Percentiles rank a stretch among this genome's conserved stretches.
Evolutionary conservation across 768 basidiomycete genomes (phyloP).

Genomic region (Russula foetens): DNA sequence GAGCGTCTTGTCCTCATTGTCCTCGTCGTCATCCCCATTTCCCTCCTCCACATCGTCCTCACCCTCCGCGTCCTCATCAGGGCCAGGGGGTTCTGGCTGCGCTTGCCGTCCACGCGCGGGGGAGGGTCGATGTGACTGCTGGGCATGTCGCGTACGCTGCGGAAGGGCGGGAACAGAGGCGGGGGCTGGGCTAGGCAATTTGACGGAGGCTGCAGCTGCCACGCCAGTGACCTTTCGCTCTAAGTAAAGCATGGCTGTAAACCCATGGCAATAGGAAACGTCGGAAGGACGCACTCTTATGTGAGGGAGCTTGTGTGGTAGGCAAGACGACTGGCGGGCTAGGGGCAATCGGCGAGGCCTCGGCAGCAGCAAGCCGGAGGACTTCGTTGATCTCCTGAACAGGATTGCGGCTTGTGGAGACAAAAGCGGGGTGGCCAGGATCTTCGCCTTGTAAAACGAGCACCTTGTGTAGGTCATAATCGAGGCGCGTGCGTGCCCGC

Average conservation of each 20-base stretch:
- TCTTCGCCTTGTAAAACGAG: slow-evolving; percentile 40
- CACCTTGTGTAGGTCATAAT: slow-evolving; percentile 38
- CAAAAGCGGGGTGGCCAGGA: slow-evolving; percentile 26
- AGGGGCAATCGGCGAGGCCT: slow-evolving; percentile 11
- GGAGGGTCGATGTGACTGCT: slow-evolving; percentile 20
- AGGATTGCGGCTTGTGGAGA: slow-evolving; percentile 27
- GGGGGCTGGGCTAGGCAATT: slow-evolving; percentile 31
- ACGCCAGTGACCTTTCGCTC: slow-evolving; percentile 22
- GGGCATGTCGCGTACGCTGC: slow-evolving; percentile 26
- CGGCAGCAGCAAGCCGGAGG: slow-evolving; percentile 18
- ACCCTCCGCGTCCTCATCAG: slow-evolving; percentile 30
- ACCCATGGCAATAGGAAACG: neutral
- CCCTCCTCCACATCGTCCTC: slow-evolving; percentile 30
- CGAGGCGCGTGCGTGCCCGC: slow-evolving; percentile 39
- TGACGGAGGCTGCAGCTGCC: slow-evolving; percentile 26
- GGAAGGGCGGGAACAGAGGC: slow-evolving; percentile 14
- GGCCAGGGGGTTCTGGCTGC: slow-evolving; percentile 8
- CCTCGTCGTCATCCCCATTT: slow-evolving; percentile 41
- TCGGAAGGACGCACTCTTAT: slow-evolving; percentile 9
- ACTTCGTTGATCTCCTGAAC: slow-evolving; percentile 30
- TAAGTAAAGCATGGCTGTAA: neutral
- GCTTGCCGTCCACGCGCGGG: slow-evolving; percentile 13
- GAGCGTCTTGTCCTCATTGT: slow-evolving; percentile 46
- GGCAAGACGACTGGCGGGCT: slow-evolving; percentile 6
- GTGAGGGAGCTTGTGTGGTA: neutral